A percentile compares a stretch with the other conserved stretches of the same genome.
Conservation (phyloP, 164 flowering plant genomes). For the Magnolia sinica region DNA sequence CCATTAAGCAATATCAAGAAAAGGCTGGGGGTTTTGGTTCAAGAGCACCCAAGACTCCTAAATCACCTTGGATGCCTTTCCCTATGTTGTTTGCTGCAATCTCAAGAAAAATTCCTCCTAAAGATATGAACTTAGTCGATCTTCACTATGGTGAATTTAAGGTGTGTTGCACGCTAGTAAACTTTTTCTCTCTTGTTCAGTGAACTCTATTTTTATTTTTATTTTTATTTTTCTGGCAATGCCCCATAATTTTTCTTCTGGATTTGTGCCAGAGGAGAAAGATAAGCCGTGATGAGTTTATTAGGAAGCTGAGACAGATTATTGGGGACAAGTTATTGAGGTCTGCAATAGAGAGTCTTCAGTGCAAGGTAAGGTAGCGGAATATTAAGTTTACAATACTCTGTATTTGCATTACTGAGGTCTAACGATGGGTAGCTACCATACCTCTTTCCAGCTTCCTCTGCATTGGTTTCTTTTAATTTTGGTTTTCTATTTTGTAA, state of each 20-base stretch:
- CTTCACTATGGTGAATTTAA: constrained; percentile 44
- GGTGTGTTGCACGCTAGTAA: constrained; percentile 30
- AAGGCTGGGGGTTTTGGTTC: constrained; percentile 21
- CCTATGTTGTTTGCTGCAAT: constrained; percentile 73
- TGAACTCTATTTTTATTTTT: not conserved
- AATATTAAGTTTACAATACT: not conserved
- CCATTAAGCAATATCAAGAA: constrained; percentile 17
- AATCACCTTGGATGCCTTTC: constrained; percentile 94
- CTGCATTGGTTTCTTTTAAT: not conserved
- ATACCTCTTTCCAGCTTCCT: not conserved
- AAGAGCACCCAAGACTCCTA: constrained; percentile 43
- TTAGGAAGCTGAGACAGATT: constrained; percentile 57
- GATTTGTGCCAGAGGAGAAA: constrained; percentile 42
- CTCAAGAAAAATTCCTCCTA: constrained; percentile 38
- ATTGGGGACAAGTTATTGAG: constrained; percentile 75
- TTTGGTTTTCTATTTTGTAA: not conserved
- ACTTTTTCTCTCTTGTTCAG: not conserved
- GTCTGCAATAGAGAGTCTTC: constrained; percentile 59
- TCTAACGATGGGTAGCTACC: not conserved
- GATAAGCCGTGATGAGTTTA: constrained; percentile 58
- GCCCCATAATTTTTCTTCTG: not conserved
- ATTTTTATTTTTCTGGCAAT: not conserved
- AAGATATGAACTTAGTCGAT: constrained; percentile 47
- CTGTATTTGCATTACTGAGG: not conserved
- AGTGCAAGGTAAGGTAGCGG: constrained; percentile 46